A percentile compares a stretch with the other conserved stretches of the same genome.
phyloP scores from a whole-genome alignment of 2,329 filamentous ascomycete species.

The Aschersonia sp. region DNA sequence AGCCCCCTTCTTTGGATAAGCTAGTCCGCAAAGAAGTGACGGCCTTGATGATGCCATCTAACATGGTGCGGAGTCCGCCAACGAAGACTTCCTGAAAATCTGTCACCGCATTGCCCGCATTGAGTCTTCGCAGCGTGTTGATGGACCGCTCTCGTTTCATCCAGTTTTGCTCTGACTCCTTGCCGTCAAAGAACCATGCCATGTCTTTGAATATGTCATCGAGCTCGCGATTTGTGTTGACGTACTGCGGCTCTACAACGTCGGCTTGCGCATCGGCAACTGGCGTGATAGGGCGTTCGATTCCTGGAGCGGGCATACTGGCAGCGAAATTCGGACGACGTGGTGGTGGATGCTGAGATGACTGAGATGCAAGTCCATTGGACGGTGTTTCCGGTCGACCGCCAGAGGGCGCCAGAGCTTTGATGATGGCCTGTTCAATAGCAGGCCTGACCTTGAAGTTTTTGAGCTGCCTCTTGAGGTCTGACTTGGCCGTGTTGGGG shows the following conservation, averaged over 20 bases:
- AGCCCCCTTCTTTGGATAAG: conserved; percentile 74
- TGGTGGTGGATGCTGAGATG: conserved; percentile 7
- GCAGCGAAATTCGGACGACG: conserved; percentile 31
- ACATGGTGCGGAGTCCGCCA: conserved; percentile 52
- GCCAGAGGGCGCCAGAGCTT: conserved; percentile 48
- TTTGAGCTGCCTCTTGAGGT: conserved; percentile 76
- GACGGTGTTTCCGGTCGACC: conserved; percentile 25
- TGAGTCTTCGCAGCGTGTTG: conserved; percentile 59
- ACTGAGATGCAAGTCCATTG: conserved; percentile 18
- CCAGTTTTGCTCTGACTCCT: conserved; percentile 87
- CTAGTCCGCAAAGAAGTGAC: conserved; percentile 77
- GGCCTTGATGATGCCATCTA: conserved; percentile 83
- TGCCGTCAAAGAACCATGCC: conserved; percentile 70
- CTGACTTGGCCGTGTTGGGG: conserved; percentile 70
- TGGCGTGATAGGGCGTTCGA: conserved; percentile 44
- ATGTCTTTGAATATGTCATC: conserved; percentile 78
- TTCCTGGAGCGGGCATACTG: conserved; percentile 33
- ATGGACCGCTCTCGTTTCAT: conserved; percentile 70
- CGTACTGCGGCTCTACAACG: conserved; percentile 63
- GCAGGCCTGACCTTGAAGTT: conserved; percentile 74
- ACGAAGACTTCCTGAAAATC: conserved; percentile 65
- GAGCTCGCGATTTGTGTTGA: conserved; percentile 75
- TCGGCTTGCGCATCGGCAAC: conserved; percentile 52
- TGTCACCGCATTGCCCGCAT: conserved; percentile 68
- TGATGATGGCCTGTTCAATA: conserved; percentile 69